A percentile compares a stretch with the other conserved stretches of the same genome.
phyloP scores from a whole-genome alignment of 441 rosid species.

The Pelargonium fulgidum region DNA sequence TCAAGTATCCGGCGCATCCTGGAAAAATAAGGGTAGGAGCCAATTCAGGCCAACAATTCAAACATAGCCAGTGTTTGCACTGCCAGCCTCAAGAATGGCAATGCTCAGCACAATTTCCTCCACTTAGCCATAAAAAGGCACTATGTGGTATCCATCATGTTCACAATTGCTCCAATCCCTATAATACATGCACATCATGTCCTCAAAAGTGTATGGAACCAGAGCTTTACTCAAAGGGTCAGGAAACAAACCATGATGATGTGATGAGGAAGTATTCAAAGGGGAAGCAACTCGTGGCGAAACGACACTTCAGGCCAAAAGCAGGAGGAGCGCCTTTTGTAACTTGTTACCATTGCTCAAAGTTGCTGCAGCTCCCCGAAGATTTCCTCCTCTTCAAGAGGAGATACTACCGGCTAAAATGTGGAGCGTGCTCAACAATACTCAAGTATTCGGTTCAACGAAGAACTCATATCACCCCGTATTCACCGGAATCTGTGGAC shows the following conservation, averaged over 20 bases:
- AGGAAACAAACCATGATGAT: conserved; percentile 46
- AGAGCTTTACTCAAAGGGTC: conserved; percentile 30
- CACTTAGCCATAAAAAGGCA: conserved; percentile 23
- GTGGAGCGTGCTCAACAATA: conserved; percentile 66
- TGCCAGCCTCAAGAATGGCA: conserved; percentile 38
- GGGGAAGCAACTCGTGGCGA: conserved; percentile 46
- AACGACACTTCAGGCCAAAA: conserved; percentile 56
- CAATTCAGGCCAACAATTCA: conserved; percentile 24
- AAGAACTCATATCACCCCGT: conserved; percentile 43
- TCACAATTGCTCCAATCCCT: conserved; percentile 27
- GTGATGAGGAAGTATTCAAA: conserved; percentile 34
- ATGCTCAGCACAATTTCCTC: conserved; percentile 34
- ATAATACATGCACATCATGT: conserved; percentile 52
- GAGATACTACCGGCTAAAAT: conserved; percentile 55
- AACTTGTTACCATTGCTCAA: conserved; percentile 56
- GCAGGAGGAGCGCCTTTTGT: conserved; percentile 83
- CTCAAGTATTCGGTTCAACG: conserved; percentile 49
- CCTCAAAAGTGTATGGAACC: conserved; percentile 46
- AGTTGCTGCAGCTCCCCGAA: conserved; percentile 60
- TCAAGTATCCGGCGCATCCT: conserved; percentile 22
- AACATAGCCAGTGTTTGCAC: conserved; percentile 29
- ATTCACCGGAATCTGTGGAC: conserved; percentile 29
- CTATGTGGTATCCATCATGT: conserved; percentile 25
- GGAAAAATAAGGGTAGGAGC: conserved; percentile 26
- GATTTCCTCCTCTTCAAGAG: conserved; percentile 53